These are phyloP conservation scores for Kazachstania sp. DNA, from an alignment of 1,139 yeast species.

Conservation along the genomic window DNA sequence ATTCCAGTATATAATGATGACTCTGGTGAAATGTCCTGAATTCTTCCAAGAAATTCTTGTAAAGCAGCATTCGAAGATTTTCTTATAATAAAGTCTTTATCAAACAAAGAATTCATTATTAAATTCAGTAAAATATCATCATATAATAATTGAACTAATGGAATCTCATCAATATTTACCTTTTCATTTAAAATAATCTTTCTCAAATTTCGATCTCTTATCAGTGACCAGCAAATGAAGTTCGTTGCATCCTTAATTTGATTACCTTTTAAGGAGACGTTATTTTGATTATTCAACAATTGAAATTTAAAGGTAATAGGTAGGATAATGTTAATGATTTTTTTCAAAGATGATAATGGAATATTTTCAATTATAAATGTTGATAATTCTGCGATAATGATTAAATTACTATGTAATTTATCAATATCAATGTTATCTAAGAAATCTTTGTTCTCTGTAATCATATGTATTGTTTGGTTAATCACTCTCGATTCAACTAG, in stretches of 20 bases:
- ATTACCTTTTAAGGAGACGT: slow-evolving; percentile 44
- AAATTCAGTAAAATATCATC: slow-evolving; percentile 37
- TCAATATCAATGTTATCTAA: slow-evolving; percentile 22
- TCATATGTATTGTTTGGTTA: slow-evolving; percentile 9
- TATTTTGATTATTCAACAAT: slow-evolving; percentile 36
- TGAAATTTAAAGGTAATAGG: slow-evolving; percentile 43
- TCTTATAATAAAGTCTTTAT: slow-evolving; percentile 62
- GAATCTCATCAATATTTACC: not conserved
- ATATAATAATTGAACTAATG: slow-evolving; percentile 22
- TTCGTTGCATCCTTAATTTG: slow-evolving; percentile 81
- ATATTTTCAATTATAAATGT: slow-evolving; percentile 22
- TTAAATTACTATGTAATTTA: slow-evolving; percentile 27
- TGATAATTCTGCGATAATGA: slow-evolving; percentile 33
- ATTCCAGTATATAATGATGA: slow-evolving; percentile 1
- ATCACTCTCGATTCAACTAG: slow-evolving; percentile 19
- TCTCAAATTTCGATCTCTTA: slow-evolving; percentile 32
- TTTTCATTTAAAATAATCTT: too few species aligned
- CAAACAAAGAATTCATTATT: slow-evolving; percentile 52
- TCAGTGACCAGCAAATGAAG: slow-evolving; percentile 62
- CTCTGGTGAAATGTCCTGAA: slow-evolving; percentile 15
- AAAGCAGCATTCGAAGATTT: slow-evolving; percentile 81
- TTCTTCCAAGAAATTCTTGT: slow-evolving; percentile 75
- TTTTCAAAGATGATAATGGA: slow-evolving; percentile 1
- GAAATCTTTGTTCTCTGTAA: slow-evolving; percentile 16
- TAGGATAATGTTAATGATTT: slow-evolving; percentile 23